phyloP scores from a whole-genome alignment of 768 basidiomycete genomes.

The Leccinum variicolor region DNA sequence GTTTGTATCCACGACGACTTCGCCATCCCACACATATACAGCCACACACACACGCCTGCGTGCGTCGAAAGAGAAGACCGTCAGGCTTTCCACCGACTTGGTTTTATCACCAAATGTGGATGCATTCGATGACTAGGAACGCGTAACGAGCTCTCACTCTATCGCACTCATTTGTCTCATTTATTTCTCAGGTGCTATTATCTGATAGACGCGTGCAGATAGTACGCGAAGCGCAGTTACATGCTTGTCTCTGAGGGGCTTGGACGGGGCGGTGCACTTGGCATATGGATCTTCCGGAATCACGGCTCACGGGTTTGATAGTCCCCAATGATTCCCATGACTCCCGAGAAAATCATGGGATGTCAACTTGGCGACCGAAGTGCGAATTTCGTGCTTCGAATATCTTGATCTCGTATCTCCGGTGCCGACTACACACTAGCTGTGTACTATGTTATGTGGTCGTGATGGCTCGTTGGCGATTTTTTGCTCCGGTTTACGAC shows the following conservation, averaged over 20 bases:
- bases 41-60: neutral
- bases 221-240: neutral
- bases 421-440: neutral
- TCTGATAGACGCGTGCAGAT: neutral
- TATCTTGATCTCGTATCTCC: neutral
- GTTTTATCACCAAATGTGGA: neutral
- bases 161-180: neutral
- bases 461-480: neutral
- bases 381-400: neutral
- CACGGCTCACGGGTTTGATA: neutral
- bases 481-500: neutral
- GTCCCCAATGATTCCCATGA: neutral
- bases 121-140: neutral
- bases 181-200: neutral
- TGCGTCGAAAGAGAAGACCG: neutral
- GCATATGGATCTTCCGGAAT: neutral
- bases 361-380: neutral
- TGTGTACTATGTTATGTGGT: neutral
- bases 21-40: neutral
- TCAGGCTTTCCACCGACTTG: neutral
- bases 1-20: neutral
- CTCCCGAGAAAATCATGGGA: neutral
- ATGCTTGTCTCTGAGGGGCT: neutral
- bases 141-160: neutral
- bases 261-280: neutral